Evolutionary conservation across 2,329 filamentous ascomycete species (phyloP), one percentile per base, ranked within the genome.

Genomic region (Knufia petricola): DNA sequence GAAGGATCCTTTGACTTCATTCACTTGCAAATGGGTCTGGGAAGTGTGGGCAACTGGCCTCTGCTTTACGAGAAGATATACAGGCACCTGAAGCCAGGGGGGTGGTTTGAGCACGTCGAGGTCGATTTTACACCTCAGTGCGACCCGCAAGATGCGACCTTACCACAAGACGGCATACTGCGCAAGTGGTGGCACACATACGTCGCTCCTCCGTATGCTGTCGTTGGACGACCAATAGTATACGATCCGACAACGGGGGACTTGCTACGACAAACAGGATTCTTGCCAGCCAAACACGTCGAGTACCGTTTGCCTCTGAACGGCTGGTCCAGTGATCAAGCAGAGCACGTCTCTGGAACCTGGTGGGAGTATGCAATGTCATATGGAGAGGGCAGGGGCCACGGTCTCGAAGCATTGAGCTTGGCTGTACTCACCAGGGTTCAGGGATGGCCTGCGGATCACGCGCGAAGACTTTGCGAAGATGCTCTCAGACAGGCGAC

Each of bases 61-160:
- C 73, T 76, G 39, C 69, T 92, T 37, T 95, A 95, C 64, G 68
- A 71, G 53, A 84, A 85, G 58, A 71, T 82, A 26, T 82, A 80
- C 56, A 69, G 75, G 77, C 85, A 94, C 61, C 73, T 95, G 21
- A 81, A 80, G 58, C 87, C 87, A 1, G 82, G 82, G 1, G 90
- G 89, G 47, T 77, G 75, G 61, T 75, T 95, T 48, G 89, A 96
- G 66, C 87, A 94, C 57, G 78, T 94, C 41, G 90, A 96, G 63
- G 84, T 96, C 48, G 87, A 96, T 65, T 85, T 85, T 65, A 72
- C 77, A 41, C 87, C 87, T 15, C 79, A 79, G 45, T 84, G 80
- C 60, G n/a, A n/a, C n/a, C n/a, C n/a, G n/a, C 82, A 87, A 54
- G 79, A 85, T 58, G 74, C 75, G 30, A 78, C 78, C 1, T 66